Percentiles rank a stretch among this genome's conserved stretches.
Evolutionary conservation across 228 moss, liverwort and hornwort genomes (phyloP).

Genomic region (Sphagnum magellanicum): DNA sequence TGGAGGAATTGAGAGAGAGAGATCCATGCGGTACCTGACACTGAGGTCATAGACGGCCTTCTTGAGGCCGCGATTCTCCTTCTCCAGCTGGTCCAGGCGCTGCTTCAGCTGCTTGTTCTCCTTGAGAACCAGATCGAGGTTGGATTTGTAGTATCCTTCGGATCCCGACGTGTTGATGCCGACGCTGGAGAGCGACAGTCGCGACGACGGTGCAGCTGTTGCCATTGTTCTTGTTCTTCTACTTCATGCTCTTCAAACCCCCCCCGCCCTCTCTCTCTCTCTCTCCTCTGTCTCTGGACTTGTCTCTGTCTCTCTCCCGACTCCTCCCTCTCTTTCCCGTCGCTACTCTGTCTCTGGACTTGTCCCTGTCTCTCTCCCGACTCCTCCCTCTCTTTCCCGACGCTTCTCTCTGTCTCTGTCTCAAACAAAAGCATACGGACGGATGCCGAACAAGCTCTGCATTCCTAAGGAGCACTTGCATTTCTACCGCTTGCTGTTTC

Average conservation of each 20-base stretch:
- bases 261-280: constrained; percentile 1
- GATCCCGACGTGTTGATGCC: constrained; percentile 82
- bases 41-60: constrained; percentile 94
- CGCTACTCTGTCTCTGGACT: too few species aligned
- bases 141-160: constrained; percentile 84
- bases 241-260: background rate
- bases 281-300: background rate
- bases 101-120: constrained; percentile 97
- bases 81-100: constrained; percentile 84
- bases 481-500: too few species aligned
- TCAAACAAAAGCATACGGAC: too few species aligned
- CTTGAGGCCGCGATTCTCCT: constrained; percentile 91
- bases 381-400: too few species aligned
- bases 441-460: too few species aligned
- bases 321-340: too few species aligned
- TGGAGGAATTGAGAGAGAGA: too few species aligned
- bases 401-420: too few species aligned
- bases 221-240: constrained; percentile 7
- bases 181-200: constrained; percentile 68
- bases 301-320: too few species aligned
- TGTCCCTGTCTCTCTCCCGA: too few species aligned
- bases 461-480: too few species aligned
- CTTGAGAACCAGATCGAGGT: constrained; percentile 74
- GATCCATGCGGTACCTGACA: constrained; percentile 39
- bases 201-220: constrained; percentile 72